A percentile compares a stretch with the other conserved stretches of the same genome.
Evolutionary conservation across 164 flowering plant genomes (phyloP).

Genomic region (Akebia trifoliata): DNA sequence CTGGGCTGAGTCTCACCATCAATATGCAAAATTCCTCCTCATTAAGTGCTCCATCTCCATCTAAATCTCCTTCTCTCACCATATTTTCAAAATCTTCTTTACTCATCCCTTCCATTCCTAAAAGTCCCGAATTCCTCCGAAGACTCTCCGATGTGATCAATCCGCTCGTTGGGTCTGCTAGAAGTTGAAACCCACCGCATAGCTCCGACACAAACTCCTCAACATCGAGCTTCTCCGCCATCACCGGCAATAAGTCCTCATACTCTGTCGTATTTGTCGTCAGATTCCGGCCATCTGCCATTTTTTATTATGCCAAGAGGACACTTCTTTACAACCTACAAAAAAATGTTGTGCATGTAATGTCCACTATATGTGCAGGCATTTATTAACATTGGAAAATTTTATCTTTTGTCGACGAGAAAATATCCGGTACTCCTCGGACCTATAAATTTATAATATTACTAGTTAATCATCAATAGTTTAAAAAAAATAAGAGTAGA

Average conservation of each 20-base stretch:
- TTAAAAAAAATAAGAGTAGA: no score
- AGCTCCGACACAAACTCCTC: constrained; percentile 67
- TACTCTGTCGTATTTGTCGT: constrained; percentile 19
- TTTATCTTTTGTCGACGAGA: no score
- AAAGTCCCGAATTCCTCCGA: constrained; percentile 42
- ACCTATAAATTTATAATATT: no score
- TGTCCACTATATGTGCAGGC: no score
- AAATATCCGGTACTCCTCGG: no score
- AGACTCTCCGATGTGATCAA: constrained; percentile 63
- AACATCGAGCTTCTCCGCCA: constrained; percentile 85
- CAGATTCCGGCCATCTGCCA: constrained; percentile 8
- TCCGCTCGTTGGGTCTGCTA: constrained; percentile 53
- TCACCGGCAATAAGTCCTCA: constrained; percentile 74
- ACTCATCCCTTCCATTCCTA: constrained; percentile 78
- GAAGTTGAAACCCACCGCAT: constrained; percentile 63
- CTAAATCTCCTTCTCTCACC: constrained; percentile 87
- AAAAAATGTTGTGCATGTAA: no score
- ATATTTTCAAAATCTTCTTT: constrained; percentile 63
- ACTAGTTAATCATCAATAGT: no score
- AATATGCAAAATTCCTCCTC: constrained; percentile 76
- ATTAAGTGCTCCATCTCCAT: constrained; percentile 78
- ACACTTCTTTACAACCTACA: no score
- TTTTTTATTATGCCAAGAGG: neutral
- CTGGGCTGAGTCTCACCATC: constrained; percentile 90
- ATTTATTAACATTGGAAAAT: no score